These are phyloP conservation scores for Paxillus rubicundulus DNA, from an alignment of 768 basidiomycete genomes.

Conservation along the genomic window DNA sequence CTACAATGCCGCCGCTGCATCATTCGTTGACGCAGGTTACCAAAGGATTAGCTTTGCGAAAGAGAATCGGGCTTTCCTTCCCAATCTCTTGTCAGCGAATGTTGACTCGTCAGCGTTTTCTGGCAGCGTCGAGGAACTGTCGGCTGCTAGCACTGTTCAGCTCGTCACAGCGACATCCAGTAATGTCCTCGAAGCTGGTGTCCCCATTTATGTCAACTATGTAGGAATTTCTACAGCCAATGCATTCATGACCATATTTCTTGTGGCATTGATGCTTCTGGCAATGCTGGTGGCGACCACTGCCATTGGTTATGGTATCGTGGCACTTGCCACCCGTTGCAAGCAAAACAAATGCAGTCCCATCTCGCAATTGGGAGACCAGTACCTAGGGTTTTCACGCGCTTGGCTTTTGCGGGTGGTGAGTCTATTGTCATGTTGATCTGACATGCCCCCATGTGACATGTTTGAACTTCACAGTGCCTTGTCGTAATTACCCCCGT, in stretches of 20 bases:
- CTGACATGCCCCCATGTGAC: slow-evolving; percentile 3
- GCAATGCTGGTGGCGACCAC: slow-evolving; percentile 56
- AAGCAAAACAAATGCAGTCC: slow-evolving; percentile 18
- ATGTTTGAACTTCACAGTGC: slow-evolving; percentile 36
- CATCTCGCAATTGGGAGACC: slow-evolving; percentile 19
- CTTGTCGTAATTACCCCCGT: slow-evolving; percentile 69
- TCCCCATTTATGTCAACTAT: slow-evolving; percentile 79
- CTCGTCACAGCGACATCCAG: slow-evolving; percentile 60
- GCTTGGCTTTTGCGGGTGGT: slow-evolving; percentile 71
- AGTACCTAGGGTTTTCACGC: slow-evolving; percentile 46
- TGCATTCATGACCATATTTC: slow-evolving; percentile 87
- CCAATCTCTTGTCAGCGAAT: slow-evolving; percentile 9
- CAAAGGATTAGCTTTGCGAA: background rate
- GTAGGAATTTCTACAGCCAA: slow-evolving; percentile 81
- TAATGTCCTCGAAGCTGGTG: slow-evolving; percentile 73
- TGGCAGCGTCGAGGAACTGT: slow-evolving; percentile 26
- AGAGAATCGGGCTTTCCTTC: slow-evolving; percentile 12
- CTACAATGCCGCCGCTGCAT: slow-evolving; percentile 47
- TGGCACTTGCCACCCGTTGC: slow-evolving; percentile 26
- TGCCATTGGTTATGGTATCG: slow-evolving; percentile 48
- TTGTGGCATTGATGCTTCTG: slow-evolving; percentile 64
- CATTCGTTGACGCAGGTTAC: background rate
- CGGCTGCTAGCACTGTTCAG: slow-evolving; percentile 43
- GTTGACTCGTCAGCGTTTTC: slow-evolving; percentile 3
- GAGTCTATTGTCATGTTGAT: slow-evolving; percentile 28